Evolutionary conservation across 495 filamentous ascomycete genomes (phyloP).

Genomic region (Baudoinia panamericana): DNA sequence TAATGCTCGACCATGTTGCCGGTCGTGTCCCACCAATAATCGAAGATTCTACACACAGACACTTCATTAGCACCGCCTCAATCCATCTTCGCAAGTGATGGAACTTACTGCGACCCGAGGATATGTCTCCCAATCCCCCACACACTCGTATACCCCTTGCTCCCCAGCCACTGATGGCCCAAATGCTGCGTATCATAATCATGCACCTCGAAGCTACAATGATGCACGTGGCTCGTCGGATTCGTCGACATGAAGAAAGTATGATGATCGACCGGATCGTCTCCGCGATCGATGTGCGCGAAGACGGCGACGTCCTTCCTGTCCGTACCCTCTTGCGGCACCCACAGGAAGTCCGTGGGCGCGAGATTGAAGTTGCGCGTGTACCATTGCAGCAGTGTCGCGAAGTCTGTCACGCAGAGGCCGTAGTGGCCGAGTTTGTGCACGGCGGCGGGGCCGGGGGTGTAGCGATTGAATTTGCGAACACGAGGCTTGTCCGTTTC

Average conservation of each 20-base stretch:
- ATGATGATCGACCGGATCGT: conserved; percentile 54
- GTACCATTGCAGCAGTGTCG: conserved; percentile 47
- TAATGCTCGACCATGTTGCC: conserved; percentile 29
- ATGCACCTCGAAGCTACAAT: conserved; percentile 60
- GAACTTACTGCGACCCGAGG: conserved; percentile 39
- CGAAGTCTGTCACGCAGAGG: conserved; percentile 47
- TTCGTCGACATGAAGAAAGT: conserved; percentile 50
- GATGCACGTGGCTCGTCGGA: conserved; percentile 50
- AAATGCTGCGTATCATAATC: conserved; percentile 64
- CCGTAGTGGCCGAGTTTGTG: conserved; percentile 70
- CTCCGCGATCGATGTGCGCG: conserved; percentile 50
- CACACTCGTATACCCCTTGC: conserved; percentile 50
- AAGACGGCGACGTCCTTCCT: conserved; percentile 47
- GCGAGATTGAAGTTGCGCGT: conserved; percentile 54
- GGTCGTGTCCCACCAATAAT: conserved; percentile 46
- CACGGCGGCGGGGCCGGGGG: conserved; percentile 49
- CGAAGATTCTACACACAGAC: conserved; percentile 36
- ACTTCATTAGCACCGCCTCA: neutral
- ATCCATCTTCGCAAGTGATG: neutral
- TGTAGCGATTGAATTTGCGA: conserved; percentile 28
- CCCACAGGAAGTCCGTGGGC: conserved; percentile 42
- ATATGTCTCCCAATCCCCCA: conserved; percentile 65
- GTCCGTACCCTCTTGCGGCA: conserved; percentile 19
- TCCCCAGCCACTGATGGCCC: conserved; percentile 56
- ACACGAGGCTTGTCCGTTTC: conserved; percentile 28